Evolutionary conservation across 148 eudicot species (phyloP), one percentile per base, ranked within the genome.

Genomic region (Fallopia convolvulus): DNA sequence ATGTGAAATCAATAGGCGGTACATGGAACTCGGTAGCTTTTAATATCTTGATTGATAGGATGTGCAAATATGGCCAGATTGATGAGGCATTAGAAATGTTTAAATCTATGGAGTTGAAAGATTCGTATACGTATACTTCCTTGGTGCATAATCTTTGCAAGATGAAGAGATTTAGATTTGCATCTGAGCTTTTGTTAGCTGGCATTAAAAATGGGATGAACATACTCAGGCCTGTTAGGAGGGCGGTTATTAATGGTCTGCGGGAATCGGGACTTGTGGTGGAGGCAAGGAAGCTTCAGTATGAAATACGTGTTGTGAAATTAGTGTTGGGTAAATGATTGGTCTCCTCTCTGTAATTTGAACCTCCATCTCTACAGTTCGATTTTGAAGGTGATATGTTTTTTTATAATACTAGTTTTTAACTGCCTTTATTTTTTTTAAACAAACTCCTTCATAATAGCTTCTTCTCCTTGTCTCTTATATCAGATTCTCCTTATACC

Each of bases 101-200:
- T 78, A 74, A 83, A 77, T 82, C 87, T 21, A 86, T 88, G 97
- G 86, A 85, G 68, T 20, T 75, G 21, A 95, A 88, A 78, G 99
- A 95, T 84, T 90, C 88, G 42, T 88, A 88, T 88, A 92, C 99
- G 26, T 92, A 89, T 78, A 83, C 97, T 10, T 88, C 94, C 58
- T 79, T 95, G 87, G 90, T 95, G 76, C 95, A 89, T 79, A 91
- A 88, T 81, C 91, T 95, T 79, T 95, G 99, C 83, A 89, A 81
- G 82, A 91, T 76, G 76, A 70, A 92, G 79, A 86, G 86, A 77
- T 92, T 72, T 78, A 86, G 80, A 80, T 70, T 77, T 85, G 99
- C 99, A 75, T 84, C 92, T 47, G 87, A 87, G 80, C 77, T 95
- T 33, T 82, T 95, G 84, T 78, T 92, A 41, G 87, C 97, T 72